Evolutionary conservation across 257 asterid genomes (phyloP).

Genomic region (Primulina eburnea): DNA sequence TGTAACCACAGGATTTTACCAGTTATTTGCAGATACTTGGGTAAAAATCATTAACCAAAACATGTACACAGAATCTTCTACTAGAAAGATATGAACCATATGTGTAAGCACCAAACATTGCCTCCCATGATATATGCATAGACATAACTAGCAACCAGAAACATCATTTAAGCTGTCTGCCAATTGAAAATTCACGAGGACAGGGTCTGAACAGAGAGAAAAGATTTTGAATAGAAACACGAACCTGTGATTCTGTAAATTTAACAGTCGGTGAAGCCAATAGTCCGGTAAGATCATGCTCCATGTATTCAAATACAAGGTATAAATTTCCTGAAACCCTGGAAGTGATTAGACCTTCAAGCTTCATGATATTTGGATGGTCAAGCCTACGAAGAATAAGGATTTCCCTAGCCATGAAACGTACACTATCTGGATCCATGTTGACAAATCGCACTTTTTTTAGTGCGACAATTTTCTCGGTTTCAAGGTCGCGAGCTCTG

Average conservation of each 20-base stretch:
- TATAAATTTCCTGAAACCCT: conserved; percentile 78
- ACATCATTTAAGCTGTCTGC: background rate
- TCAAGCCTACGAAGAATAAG: conserved; percentile 79
- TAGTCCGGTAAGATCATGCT: conserved; percentile 91
- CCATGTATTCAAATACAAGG: conserved; percentile 93
- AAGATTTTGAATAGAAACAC: conserved; percentile 12
- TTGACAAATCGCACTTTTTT: conserved; percentile 83
- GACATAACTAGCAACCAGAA: background rate
- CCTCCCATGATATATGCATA: background rate
- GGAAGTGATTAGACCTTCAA: conserved; percentile 86
- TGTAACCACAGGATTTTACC: background rate
- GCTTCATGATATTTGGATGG: conserved; percentile 87
- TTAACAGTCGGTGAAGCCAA: conserved; percentile 60
- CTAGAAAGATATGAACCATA: background rate
- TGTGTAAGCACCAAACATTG: background rate
- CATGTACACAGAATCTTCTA: background rate
- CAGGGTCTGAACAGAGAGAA: background rate
- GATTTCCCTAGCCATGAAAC: conserved; percentile 94
- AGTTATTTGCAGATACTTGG: background rate
- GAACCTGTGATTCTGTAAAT: conserved; percentile 84
- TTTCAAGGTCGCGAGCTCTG: conserved; percentile 88
- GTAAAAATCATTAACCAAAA: background rate
- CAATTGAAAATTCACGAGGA: background rate
- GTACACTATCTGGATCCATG: conserved; percentile 96
- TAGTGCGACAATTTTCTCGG: conserved; percentile 72